Conservation (phyloP, 192 early-diverging fungal species). For the Geranomyces variabilis region DNA sequence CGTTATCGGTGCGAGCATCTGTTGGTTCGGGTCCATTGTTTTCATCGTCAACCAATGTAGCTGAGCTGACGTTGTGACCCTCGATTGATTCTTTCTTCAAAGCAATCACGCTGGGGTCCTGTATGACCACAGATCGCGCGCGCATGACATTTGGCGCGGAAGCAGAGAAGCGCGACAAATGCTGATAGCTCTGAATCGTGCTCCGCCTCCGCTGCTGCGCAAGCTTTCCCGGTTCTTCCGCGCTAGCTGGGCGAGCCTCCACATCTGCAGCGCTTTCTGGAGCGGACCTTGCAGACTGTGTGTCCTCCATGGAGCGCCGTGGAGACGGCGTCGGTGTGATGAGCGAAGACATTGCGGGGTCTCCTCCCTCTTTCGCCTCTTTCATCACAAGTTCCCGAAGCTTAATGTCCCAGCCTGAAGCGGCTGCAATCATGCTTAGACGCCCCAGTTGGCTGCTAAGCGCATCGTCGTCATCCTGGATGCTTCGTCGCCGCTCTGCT, state of each 20-base stretch:
- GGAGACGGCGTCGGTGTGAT: not conserved
- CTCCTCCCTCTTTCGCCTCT: conserved; percentile 20
- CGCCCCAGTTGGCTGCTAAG: conserved; percentile 18
- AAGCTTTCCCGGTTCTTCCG: not conserved
- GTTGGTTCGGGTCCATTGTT: not conserved
- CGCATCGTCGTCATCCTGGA: conserved; percentile 18
- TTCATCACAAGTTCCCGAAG: conserved; percentile 36
- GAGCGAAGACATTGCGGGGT: not conserved
- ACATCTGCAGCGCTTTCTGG: not conserved
- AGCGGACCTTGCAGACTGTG: not conserved
- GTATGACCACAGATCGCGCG: not conserved
- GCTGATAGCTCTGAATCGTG: not conserved
- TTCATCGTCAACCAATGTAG: not conserved
- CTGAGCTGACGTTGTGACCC: not conserved
- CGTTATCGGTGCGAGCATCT: not conserved
- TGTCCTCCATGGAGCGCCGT: not conserved
- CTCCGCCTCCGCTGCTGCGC: not conserved
- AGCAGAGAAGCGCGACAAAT: conserved; percentile 3
- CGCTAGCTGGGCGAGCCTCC: not conserved
- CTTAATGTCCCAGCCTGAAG: conserved; percentile 41
- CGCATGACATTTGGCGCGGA: conserved; percentile 6
- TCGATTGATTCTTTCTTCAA: not conserved
- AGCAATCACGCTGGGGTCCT: not conserved
- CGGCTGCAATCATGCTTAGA: conserved; percentile 29
- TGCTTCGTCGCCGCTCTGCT: not conserved